Conservation (phyloP, 2,329 filamentous ascomycete genomes). For the Fusarium sp. region DNA sequence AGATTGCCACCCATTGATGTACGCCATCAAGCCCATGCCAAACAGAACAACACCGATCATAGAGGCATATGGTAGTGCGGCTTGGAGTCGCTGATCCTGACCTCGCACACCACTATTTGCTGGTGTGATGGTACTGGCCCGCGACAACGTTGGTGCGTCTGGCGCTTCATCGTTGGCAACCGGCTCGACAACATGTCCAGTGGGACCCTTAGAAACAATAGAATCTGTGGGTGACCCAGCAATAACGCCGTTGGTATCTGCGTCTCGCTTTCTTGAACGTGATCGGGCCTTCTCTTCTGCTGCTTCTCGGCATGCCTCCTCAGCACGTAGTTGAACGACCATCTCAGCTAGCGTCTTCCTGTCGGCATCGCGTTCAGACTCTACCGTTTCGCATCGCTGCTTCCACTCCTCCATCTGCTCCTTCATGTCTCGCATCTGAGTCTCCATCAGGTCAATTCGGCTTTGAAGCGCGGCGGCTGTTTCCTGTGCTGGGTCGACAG, state of each 20-base stretch:
- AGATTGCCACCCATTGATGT: constrained; percentile 82
- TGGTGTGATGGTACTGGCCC: constrained; percentile 62
- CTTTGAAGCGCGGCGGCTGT: constrained; percentile 61
- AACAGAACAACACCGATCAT: constrained; percentile 85
- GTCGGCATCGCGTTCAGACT: constrained; percentile 77
- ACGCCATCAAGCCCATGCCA: constrained; percentile 86
- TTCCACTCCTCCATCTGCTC: constrained; percentile 83
- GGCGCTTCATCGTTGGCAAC: constrained; percentile 49
- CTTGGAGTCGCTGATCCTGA: constrained; percentile 57
- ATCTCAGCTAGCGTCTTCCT: constrained; percentile 86
- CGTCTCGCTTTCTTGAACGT: constrained; percentile 49
- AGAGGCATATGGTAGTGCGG: constrained; percentile 79
- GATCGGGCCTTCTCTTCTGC: constrained; percentile 55
- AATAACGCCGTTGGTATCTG: constrained; percentile 35
- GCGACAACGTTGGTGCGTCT: constrained; percentile 58
- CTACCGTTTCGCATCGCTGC: constrained; percentile 80
- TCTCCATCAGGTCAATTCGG: constrained; percentile 79
- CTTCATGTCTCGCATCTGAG: constrained; percentile 84
- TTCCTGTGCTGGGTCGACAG: constrained; percentile 53
- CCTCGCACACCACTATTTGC: constrained; percentile 53
- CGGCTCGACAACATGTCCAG: constrained; percentile 28
- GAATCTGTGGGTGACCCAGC: constrained; percentile 29
- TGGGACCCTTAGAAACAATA: constrained; percentile 35
- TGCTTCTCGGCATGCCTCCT: constrained; percentile 63
- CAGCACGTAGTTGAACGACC: constrained; percentile 83